Percentiles rank a stretch among this genome's conserved stretches.
Evolutionary conservation across 2,329 filamentous ascomycete species (phyloP).

Genomic region (Tolypocladium tundrense): DNA sequence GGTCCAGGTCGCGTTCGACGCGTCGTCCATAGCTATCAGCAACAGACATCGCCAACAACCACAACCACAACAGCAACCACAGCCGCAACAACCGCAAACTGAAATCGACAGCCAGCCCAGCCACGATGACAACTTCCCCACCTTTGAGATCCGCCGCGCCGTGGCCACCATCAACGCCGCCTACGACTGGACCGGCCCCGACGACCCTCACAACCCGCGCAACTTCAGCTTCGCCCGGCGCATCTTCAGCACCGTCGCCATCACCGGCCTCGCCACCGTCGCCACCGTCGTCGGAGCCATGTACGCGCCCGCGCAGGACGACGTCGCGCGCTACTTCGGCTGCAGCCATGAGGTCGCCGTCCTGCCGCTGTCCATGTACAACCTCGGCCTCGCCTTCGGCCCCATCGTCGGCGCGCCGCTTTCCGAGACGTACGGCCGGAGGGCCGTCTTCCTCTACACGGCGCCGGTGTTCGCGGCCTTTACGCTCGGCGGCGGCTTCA

Average conservation of each 20-base stretch:
- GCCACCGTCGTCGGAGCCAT: conserved; percentile 14
- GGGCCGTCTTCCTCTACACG: conserved; percentile 24
- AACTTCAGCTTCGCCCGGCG: conserved; percentile 67
- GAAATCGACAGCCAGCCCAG: background rate
- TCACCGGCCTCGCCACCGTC: conserved; percentile 59
- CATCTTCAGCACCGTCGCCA: conserved; percentile 68
- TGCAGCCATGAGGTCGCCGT: conserved; percentile 11
- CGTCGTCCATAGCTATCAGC: background rate
- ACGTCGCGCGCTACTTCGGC: conserved; percentile 9
- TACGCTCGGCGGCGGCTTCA: conserved; percentile 58
- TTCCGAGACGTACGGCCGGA: conserved; percentile 61
- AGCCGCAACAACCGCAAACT: background rate
- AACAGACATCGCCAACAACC: background rate
- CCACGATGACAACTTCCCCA: background rate
- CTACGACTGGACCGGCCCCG: conserved; percentile 26
- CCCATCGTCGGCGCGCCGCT: conserved; percentile 69
- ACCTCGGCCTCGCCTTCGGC: conserved; percentile 15
- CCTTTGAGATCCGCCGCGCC: conserved; percentile 6
- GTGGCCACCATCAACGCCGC: conserved; percentile 15
- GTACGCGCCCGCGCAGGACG: conserved; percentile 21
- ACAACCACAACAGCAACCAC: background rate
- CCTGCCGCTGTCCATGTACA: conserved; percentile 16
- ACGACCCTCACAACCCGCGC: conserved; percentile 69
- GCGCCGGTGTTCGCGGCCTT: conserved; percentile 63
- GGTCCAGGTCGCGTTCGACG: background rate